Conservation (phyloP, 495 filamentous ascomycete genomes). For the Penicillium turbatum region DNA sequence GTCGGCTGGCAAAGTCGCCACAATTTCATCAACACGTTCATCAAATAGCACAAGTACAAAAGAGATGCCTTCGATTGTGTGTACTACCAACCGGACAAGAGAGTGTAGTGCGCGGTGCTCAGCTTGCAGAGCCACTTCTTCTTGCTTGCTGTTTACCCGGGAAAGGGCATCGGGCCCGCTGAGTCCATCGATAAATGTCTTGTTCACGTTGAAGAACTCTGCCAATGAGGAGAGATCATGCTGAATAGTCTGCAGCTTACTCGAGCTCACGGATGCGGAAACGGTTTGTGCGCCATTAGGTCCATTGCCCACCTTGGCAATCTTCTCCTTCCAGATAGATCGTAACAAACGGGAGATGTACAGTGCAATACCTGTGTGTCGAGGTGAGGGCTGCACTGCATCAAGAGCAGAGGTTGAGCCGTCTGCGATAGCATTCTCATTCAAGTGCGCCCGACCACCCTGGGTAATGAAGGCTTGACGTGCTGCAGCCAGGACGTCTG, state of each 20-base stretch:
- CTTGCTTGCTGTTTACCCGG: constrained; percentile 69
- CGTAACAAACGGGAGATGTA: constrained; percentile 84
- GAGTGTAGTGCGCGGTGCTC: constrained; percentile 91
- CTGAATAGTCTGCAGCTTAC: constrained; percentile 71
- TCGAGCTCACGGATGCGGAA: constrained; percentile 47
- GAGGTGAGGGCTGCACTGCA: constrained; percentile 76
- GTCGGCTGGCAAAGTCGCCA: constrained; percentile 66
- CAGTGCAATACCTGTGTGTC: constrained; percentile 79
- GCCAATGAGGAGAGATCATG: constrained; percentile 71
- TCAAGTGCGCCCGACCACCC: constrained; percentile 75
- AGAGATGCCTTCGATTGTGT: constrained; percentile 91
- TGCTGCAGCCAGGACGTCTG: constrained; percentile 74
- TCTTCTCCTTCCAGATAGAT: constrained; percentile 73
- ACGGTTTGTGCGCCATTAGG: constrained; percentile 53
- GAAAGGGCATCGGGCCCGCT: constrained; percentile 77
- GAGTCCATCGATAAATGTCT: constrained; percentile 85
- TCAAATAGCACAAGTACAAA: constrained; percentile 93
- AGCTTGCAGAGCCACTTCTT: constrained; percentile 83
- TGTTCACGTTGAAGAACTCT: constrained; percentile 78
- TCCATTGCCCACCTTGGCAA: constrained; percentile 52
- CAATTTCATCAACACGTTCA: constrained; percentile 84
- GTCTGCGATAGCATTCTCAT: constrained; percentile 67
- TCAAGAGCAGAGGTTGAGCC: constrained; percentile 60
- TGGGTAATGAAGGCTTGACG: constrained; percentile 83
- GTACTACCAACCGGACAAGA: constrained; percentile 71